phyloP scores from a whole-genome alignment of 164 flowering plant genomes.

The Paratinospora sagittata region DNA sequence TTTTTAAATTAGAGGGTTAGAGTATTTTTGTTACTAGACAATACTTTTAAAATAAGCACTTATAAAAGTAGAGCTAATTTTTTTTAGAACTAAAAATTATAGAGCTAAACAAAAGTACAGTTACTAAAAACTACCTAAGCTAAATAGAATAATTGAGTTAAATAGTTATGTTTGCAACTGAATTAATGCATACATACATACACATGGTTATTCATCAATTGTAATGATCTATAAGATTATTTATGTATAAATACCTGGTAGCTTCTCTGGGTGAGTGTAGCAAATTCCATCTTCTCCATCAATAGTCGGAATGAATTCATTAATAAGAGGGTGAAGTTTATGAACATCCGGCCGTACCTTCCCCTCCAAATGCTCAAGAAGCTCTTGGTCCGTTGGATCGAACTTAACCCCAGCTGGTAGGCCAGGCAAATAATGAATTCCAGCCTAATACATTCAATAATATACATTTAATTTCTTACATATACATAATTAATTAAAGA shows the following conservation, averaged over 20 bases:
- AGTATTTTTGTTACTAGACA: too few species aligned
- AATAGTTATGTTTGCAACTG: background rate
- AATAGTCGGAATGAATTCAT: slow-evolving; percentile 86
- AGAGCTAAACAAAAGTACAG: too few species aligned
- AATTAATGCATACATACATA: too few species aligned
- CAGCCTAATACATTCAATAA: slow-evolving; percentile 24
- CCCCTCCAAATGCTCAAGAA: slow-evolving; percentile 79
- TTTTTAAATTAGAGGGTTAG: too few species aligned
- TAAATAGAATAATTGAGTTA: too few species aligned
- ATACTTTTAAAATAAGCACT: too few species aligned
- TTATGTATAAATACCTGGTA: slow-evolving; percentile 59
- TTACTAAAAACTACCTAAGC: too few species aligned
- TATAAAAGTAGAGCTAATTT: too few species aligned
- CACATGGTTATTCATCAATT: background rate
- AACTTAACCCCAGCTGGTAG: slow-evolving; percentile 96
- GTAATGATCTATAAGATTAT: background rate
- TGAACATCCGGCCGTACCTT: slow-evolving; percentile 46
- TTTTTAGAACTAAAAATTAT: too few species aligned
- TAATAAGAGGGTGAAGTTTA: slow-evolving; percentile 76
- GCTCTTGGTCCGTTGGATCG: slow-evolving; percentile 86
- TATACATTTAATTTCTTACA: background rate
- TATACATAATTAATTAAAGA: background rate
- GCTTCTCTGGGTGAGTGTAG: slow-evolving; percentile 90
- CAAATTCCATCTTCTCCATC: slow-evolving; percentile 92
- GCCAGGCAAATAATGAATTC: slow-evolving; percentile 69